Base-by-base conservation (phyloP, 177 flowering plant species). In the Vitis hybrid region DNA sequence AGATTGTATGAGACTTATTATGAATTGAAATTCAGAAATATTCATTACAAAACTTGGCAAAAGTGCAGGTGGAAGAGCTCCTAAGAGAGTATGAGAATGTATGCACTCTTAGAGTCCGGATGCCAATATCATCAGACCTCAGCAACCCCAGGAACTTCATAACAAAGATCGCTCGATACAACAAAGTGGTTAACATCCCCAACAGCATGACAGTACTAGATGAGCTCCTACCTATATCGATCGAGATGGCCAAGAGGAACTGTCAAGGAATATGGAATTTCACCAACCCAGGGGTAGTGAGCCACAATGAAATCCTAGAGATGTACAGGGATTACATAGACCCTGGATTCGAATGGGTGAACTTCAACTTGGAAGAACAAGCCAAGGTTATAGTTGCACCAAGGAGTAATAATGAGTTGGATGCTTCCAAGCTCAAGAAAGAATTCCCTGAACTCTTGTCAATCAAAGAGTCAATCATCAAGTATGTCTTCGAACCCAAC, bases 141-240 rank as follows among this genome's bases (percentile, higher is more conserved):
- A 77, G 69, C 66, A 80, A 80, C 74, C 78, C 75, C 3, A 46
- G 78, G 64, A 80, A 80, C 70, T 74, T 77, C 70, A 75, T 77
- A 11, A 80, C 83, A 0, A 80, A 80, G 62, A 77, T 80, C 19
- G 13, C 54, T 7, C 75, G 75, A 1, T 77, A 77, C 72, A 63
- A 69, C 72, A 80, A 77, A 40, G 83, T 80, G 32, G 80, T 80
- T 48, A 74, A 80, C 74, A 80, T 80, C 30, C 80, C 83, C 2
- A 80, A 80, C 27, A 77, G 80, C 78, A 80, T 80, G 83, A 80
- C 83, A 12, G 78, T 80, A 48, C 73, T 80, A 3, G 83, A 80
- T 30, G 83, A 80, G 75, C 72, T 80, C 12, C 65, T 80, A 17
- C 82, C 82, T 3, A 67, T 79, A 27, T 73, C 82, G 1, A 74